phyloP scores from a whole-genome alignment of 2,329 filamentous ascomycete species.

The Zymoseptoria brevis region DNA sequence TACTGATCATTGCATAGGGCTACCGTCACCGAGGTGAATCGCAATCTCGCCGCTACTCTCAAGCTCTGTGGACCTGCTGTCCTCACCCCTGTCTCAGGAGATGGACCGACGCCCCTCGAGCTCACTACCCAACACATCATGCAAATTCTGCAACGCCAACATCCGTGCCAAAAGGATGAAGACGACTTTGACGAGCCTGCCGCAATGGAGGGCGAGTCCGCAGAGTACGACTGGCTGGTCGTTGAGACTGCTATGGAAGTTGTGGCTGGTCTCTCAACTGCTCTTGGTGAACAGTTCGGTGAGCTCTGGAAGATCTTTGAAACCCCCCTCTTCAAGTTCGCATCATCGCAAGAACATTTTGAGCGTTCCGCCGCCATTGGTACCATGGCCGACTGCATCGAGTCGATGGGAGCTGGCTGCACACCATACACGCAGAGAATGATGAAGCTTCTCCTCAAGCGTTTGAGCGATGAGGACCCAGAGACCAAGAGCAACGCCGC shows the following conservation, averaged over 20 bases:
- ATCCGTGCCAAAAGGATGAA: constrained; percentile 87
- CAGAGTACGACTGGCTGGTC: constrained; percentile 95
- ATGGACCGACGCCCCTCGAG: constrained; percentile 27
- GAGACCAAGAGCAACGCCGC: constrained; percentile 94
- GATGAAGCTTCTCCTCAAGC: constrained; percentile 74
- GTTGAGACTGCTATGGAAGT: constrained; percentile 92
- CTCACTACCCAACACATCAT: constrained; percentile 68
- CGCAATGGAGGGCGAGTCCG: constrained; percentile 61
- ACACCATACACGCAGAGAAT: constrained; percentile 72
- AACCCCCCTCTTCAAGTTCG: constrained; percentile 81
- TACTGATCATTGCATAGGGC: constrained; percentile 47
- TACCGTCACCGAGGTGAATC: constrained; percentile 90
- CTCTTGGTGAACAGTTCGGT: constrained; percentile 70
- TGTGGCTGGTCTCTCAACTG: constrained; percentile 72
- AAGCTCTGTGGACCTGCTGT: constrained; percentile 86
- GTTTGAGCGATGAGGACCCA: constrained; percentile 78
- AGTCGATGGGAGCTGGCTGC: constrained; percentile 72
- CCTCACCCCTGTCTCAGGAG: constrained; percentile 60
- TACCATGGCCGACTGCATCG: constrained; percentile 82
- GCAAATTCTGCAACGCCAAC: constrained; percentile 77
- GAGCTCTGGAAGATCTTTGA: constrained; percentile 96
- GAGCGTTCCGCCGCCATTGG: constrained; percentile 88
- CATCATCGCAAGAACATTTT: constrained; percentile 73
- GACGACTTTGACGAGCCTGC: constrained; percentile 72
- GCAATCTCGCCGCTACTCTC: constrained; percentile 80